phyloP scores from a whole-genome alignment of 257 asterid genomes.

The Forsythia suspensa region DNA sequence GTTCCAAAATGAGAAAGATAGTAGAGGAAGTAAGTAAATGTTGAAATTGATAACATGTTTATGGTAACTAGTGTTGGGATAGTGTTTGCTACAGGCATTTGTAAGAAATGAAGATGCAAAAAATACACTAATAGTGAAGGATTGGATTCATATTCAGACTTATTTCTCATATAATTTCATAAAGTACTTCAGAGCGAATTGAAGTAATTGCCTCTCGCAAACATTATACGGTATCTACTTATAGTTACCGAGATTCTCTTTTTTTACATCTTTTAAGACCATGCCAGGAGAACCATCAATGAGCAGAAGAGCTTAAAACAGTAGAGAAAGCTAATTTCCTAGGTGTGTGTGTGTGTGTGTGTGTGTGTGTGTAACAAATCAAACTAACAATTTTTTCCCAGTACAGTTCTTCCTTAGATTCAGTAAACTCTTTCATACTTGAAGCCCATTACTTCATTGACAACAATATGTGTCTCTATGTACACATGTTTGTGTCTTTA shows the following conservation, averaged over 20 bases:
- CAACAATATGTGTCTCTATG: not conserved
- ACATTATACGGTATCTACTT: not conserved
- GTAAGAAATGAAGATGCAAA: slow-evolving; percentile 12
- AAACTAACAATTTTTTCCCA: not conserved
- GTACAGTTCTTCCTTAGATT: not conserved
- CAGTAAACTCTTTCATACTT: not conserved
- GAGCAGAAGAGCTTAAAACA: not conserved
- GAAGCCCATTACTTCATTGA: not conserved
- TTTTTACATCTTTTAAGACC: not conserved
- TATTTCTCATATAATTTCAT: not conserved
- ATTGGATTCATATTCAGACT: not conserved
- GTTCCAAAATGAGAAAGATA: not conserved
- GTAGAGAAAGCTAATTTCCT: not conserved
- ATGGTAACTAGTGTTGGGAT: not conserved
- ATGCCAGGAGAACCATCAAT: not conserved
- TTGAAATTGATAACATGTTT: slow-evolving; percentile 3
- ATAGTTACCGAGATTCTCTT: not conserved
- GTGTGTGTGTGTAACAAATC: not conserved
- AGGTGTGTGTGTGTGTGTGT: not conserved
- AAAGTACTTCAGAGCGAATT: not conserved
- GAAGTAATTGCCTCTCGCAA: not conserved
- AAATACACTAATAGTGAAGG: not conserved
- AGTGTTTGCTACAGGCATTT: not conserved
- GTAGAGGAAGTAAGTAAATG: not conserved
- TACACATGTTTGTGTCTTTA: not conserved